These are phyloP conservation scores for Polychytrium aggregatum DNA, from an alignment of 192 early-diverging fungal genomes.

Conservation along the genomic window DNA sequence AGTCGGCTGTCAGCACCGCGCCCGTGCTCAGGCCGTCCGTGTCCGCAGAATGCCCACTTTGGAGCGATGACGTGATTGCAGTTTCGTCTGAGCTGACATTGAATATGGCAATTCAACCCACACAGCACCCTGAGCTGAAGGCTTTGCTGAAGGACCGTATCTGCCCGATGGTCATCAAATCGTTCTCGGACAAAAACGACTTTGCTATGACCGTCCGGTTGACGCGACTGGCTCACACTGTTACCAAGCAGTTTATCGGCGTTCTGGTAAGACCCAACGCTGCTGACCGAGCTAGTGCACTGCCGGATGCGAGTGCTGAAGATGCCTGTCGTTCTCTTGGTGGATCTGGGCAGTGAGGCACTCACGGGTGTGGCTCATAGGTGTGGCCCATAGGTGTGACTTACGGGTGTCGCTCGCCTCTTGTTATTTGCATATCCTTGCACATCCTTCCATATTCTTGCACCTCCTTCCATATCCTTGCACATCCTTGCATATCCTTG, in stretches of 20 bases:
- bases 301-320: too few species aligned
- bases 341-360: too few species aligned
- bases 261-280: slow-evolving; percentile 57
- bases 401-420: too few species aligned
- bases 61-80: not conserved
- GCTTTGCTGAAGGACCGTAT: slow-evolving; percentile 66
- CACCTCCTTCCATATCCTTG: too few species aligned
- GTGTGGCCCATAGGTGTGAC: too few species aligned
- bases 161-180: slow-evolving; percentile 81
- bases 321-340: too few species aligned
- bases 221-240: slow-evolving; percentile 64
- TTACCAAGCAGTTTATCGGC: slow-evolving; percentile 66
- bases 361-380: too few species aligned
- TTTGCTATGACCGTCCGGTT: slow-evolving; percentile 76
- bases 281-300: too few species aligned
- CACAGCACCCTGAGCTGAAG: slow-evolving; percentile 59
- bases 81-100: slow-evolving; percentile 2
- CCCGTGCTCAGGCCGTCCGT: not conserved
- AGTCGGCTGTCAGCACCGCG: not conserved
- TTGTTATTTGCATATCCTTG: too few species aligned
- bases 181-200: slow-evolving; percentile 80
- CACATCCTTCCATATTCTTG: too few species aligned
- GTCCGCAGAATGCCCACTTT: too few species aligned
- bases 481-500: too few species aligned
- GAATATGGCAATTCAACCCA: not conserved